Evolutionary conservation across 306 rosid species (phyloP).

Genomic region (Myrica gale): DNA sequence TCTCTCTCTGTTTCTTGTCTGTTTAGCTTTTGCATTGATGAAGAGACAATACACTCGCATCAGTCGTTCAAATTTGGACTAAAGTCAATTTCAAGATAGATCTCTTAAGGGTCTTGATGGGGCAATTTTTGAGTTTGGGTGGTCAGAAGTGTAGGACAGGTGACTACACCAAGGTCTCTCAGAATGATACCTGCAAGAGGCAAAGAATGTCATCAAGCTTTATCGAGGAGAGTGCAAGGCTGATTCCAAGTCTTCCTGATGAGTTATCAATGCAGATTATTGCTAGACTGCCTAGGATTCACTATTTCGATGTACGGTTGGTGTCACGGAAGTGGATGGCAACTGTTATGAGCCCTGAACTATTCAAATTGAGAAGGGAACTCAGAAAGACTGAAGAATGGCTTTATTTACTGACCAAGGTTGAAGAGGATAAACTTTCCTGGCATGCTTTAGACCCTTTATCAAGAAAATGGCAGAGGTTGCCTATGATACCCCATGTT

Average conservation of each 20-base stretch:
- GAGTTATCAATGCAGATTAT: conserved; percentile 87
- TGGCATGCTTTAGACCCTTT: conserved; percentile 86
- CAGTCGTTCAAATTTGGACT: neutral
- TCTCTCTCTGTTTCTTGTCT: neutral
- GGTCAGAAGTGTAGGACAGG: conserved; percentile 32
- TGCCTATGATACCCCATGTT: conserved; percentile 72
- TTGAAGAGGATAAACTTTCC: conserved; percentile 56
- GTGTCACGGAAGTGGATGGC: conserved; percentile 82
- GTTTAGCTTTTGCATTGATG: conserved; percentile 19
- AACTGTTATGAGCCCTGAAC: conserved; percentile 52
- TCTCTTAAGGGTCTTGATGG: conserved; percentile 53
- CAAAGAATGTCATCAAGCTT: conserved; percentile 55
- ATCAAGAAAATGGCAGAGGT: conserved; percentile 75
- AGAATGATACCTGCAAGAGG: conserved; percentile 61
- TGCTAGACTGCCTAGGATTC: conserved; percentile 82
- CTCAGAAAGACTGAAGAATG: conserved; percentile 85
- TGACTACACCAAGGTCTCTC: conserved; percentile 39
- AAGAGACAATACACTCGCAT: neutral
- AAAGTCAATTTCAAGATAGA: conserved; percentile 27
- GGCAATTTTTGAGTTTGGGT: conserved; percentile 59
- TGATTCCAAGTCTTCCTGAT: conserved; percentile 85
- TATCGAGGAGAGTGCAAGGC: conserved; percentile 61
- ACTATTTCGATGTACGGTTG: conserved; percentile 51
- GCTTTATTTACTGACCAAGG: conserved; percentile 75
- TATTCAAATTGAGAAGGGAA: conserved; percentile 70